Base-by-base conservation (phyloP, 2,329 filamentous ascomycete species). In the Paecilomyces sp. region DNA sequence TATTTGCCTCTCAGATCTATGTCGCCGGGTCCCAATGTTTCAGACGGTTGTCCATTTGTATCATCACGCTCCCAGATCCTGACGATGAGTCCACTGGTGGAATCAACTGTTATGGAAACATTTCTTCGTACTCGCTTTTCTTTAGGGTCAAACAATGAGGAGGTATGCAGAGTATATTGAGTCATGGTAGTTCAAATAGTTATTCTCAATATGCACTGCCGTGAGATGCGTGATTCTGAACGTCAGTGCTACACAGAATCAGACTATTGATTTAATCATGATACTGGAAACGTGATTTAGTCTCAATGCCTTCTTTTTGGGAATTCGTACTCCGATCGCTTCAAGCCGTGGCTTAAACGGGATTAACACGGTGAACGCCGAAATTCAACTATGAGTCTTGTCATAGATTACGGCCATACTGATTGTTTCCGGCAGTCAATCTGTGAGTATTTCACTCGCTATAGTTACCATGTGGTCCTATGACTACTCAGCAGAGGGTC, bases 1-100 rank as follows among this genome's bases (percentile, higher is more conserved):
- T 77, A 73, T 59, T 79, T 76, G 59, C 80, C 80, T 11, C 83
- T 77, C 15, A 86, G 78, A 61, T 85, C 81, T 63, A 86, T 80
- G 52, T 82, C 77, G 13, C 69, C 72, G 5, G 68, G 65, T 3
- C 66, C 61, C 3, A 41, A 2, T 33, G 2, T 28, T 18, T 13
- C 28, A 18, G 9, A 18, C 15, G 6, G 1, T 18, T 53, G 41
- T 22, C 22, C 22, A 1, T 28, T 3, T n/a, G 18, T 25, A 11
- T 41, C 22, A 2, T 28, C 33, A 12, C 57, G 57, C 22, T 55
- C 53, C 15, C 47, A 58, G 28, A 55, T 53, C 22, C 15, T 18
- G 2, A 58, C 52, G 15, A 83, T 80, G 30, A 77, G 67, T 22
- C 80, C 80, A 1, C 70, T 75, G 1, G 61, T 61, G 1, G 67